Evolutionary conservation across 805 yeast genomes (phyloP), one percentile per base, ranked within the genome.

Genomic region (Grigorovia transvaalensis): DNA sequence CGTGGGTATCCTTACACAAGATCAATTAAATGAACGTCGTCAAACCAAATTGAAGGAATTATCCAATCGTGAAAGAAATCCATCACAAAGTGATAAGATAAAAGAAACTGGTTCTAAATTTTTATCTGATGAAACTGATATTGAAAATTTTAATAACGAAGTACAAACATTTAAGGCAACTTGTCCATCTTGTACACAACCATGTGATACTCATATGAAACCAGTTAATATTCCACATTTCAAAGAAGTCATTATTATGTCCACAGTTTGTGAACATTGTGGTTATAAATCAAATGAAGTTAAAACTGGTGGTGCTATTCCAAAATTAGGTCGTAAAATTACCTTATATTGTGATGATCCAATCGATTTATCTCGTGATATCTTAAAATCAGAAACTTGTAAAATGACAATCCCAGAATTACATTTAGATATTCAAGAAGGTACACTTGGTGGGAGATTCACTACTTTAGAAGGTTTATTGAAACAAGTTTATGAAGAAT

Each of bases 281-380:
- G 99, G 98, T 41, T 93, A 86, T 71, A 91, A 88, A 72, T 87
- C 96, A 17, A 93, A 93, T 66, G 99, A 93, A 70, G 99, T 93
- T 57, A 93, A 91, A 72, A 93, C 99, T 5, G 99, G 99, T 54
- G 99, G 99, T 60, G 95, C 85, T 9, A 84, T 93, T 47, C 97
- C 99, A 35, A 84, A 74, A 2, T 76, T 82, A 67, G 99, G 97
- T 55, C 82, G 82, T 57, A 81, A 76, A 55, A 79, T 89, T 54
- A 75, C 84, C 1, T 74, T 93, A 50, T 75, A 74, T 56, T 82
- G 91, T 56, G 89, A 85, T 54, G 98, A 91, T 58, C 68, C 74
- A 53, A 82, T 89, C 2, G 99, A 93, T 73, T 76, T 93, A 61
- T 84, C 95, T 41, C 82, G 99, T 73, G 99, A 93, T 67, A 85